Evolutionary conservation across 495 filamentous ascomycete species (phyloP).

Genomic region (Aspergillus ellipticus): DNA sequence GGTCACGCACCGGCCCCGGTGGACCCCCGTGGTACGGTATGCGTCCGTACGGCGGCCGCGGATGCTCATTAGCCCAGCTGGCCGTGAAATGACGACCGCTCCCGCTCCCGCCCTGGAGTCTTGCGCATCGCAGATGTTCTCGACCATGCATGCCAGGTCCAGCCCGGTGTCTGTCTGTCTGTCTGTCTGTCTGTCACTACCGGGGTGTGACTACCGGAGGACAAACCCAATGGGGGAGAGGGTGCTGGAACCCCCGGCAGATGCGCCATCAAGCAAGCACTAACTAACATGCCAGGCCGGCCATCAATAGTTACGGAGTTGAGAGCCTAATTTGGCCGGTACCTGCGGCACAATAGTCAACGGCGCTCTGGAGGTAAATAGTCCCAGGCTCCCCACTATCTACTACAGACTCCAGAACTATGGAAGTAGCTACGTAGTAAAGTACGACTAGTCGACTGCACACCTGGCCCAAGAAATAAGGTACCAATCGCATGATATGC

Average conservation of each 20-base stretch:
- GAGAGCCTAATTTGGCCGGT: neutral
- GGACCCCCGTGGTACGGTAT: neutral
- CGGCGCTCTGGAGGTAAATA: neutral
- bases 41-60: neutral
- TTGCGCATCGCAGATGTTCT: neutral
- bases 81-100: neutral
- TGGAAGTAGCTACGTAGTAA: too few relatives aligned
- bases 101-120: too few relatives aligned
- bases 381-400: too few relatives aligned
- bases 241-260: neutral
- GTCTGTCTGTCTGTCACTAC: neutral
- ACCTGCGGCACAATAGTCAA: neutral
- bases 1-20: neutral
- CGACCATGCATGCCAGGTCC: neutral
- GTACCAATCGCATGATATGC: neutral
- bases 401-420: too few relatives aligned
- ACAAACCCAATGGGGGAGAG: neutral
- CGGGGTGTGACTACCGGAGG: neutral
- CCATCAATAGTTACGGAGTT: neutral
- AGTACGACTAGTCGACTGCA: neutral
- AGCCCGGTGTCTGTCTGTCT: neutral
- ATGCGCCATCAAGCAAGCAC: neutral
- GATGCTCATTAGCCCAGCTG: neutral
- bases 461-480: neutral
- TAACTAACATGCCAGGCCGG: neutral